phyloP scores from a whole-genome alignment of 75 land plant genomes.

The Picea glauca region DNA sequence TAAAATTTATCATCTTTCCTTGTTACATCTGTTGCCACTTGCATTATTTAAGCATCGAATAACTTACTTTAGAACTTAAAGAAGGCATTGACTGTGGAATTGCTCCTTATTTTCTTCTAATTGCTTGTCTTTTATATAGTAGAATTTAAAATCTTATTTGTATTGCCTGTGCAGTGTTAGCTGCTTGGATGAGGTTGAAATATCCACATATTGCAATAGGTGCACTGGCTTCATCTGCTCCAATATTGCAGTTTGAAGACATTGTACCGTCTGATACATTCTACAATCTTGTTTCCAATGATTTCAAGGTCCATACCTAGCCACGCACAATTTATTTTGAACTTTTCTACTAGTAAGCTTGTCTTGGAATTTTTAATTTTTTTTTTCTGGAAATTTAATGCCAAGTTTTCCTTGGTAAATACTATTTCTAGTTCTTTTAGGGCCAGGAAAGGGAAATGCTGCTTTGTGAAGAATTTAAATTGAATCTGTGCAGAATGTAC shows the following conservation, averaged over 20 bases:
- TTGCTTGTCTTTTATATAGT: neutral
- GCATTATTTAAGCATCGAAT: neutral
- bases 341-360: constrained; percentile 3
- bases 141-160: neutral
- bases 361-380: neutral
- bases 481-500: neutral
- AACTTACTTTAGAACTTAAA: neutral
- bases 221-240: constrained; percentile 93
- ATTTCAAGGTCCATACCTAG: constrained; percentile 77
- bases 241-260: constrained; percentile 89
- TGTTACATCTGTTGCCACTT: neutral
- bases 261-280: constrained; percentile 70
- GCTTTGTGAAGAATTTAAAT: neutral
- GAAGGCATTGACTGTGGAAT: neutral
- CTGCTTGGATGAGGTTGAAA: constrained; percentile 96
- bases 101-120: neutral
- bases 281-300: constrained; percentile 67
- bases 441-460: neutral
- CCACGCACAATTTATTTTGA: constrained; percentile 16
- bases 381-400: neutral
- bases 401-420: constrained; percentile 5
- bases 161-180: constrained; percentile 64
- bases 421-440: neutral
- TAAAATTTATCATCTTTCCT: neutral
- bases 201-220: constrained; percentile 97